These are phyloP conservation scores for Canariomyces notabilis DNA, from an alignment of 2,329 filamentous ascomycete genomes.

Conservation along the genomic window DNA sequence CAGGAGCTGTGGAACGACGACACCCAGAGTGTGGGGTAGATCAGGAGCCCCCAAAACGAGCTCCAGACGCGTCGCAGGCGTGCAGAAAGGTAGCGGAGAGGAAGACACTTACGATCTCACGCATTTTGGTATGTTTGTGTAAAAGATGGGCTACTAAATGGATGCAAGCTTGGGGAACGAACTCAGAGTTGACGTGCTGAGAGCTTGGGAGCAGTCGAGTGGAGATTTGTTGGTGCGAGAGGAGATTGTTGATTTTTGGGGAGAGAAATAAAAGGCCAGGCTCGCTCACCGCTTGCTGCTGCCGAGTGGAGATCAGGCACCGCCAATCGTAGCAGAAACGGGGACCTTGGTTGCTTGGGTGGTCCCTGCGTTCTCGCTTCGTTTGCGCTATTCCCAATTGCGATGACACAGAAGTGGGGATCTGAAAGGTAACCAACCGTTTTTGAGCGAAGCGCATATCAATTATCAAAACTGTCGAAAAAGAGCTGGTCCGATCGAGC, in stretches of 20 bases:
- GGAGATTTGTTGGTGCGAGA: slow-evolving; percentile 23
- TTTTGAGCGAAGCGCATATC: too few relatives aligned
- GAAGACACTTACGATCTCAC: slow-evolving; percentile 65
- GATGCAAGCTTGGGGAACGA: slow-evolving; percentile 17
- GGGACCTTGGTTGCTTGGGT: slow-evolving; percentile 18
- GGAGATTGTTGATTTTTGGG: slow-evolving; percentile 31
- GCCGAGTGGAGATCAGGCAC: slow-evolving; percentile 27
- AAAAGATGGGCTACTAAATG: slow-evolving; percentile 23
- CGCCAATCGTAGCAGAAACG: slow-evolving; percentile 21
- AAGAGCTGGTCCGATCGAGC: too few relatives aligned
- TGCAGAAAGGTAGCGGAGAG: slow-evolving; percentile 6
- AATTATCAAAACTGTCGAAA: too few relatives aligned
- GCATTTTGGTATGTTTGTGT: slow-evolving; percentile 53
- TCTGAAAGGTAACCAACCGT: too few relatives aligned
- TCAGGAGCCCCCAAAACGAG: slow-evolving; percentile 24
- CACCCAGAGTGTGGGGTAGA: slow-evolving; percentile 26
- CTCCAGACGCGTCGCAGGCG: slow-evolving; percentile 23
- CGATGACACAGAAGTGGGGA: slow-evolving; percentile 8
- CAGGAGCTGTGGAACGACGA: slow-evolving; percentile 7
- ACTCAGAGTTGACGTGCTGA: slow-evolving; percentile 1
- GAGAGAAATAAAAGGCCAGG: slow-evolving; percentile 24
- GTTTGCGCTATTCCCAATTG: slow-evolving; percentile 18
- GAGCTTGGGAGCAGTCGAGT: slow-evolving; percentile 21
- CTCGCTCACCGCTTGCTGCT: slow-evolving; percentile 27
- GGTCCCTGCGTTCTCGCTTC: slow-evolving; percentile 24